Base-by-base conservation (phyloP, 768 basidiomycete genomes). In the Lentinus tigrinus region DNA sequence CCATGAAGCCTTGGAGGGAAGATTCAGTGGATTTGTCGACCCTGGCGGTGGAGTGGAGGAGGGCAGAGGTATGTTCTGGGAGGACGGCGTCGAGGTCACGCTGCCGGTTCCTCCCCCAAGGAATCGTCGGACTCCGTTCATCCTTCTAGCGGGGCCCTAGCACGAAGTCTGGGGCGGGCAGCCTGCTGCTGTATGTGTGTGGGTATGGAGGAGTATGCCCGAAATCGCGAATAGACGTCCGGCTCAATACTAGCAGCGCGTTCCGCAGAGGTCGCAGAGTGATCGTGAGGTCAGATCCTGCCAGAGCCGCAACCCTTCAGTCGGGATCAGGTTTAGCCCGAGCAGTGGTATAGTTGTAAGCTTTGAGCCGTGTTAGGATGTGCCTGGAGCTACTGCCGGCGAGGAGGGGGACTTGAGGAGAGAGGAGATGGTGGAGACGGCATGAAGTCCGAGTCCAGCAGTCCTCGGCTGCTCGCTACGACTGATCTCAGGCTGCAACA, bases 51-150 rank as follows among this genome's bases (percentile, higher is more conserved):
- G 72, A 9, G 57, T 56, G 4, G 60, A 47, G 1, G 58, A 56
- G 8, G 63, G 56, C 7, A 60, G 56, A 17, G 61, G 57, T 34
- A 46, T 42, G 23, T 52, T 49, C 55, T 59, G 55, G 34, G 62
- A 51, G 28, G 62, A 28, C 13, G 61, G 58, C 1, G 52, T 54
- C 42, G 52, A 44, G 3, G 52, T 54, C 42, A 50, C 42, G 62
- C 62, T 68, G 62, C 60, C 57, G 66, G 65, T 52, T 72, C 74
- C 76, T 54, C 78, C 78, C 58, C 73, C 74, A 55, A 87, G 78
- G 63, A 88, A 77, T 74, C 84, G 81, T 65, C 85, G 86, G 61
- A 88, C 85, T 66, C 85, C 85, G 80, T 88, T 86, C 87, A 89
- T 88, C 21, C 52, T 50, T 36, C 58, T 43, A 51, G 26, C 31